These are phyloP conservation scores for Puccinellia tenuiflora DNA, from an alignment of 176 grass and related monocot species.

Conservation along the genomic window DNA sequence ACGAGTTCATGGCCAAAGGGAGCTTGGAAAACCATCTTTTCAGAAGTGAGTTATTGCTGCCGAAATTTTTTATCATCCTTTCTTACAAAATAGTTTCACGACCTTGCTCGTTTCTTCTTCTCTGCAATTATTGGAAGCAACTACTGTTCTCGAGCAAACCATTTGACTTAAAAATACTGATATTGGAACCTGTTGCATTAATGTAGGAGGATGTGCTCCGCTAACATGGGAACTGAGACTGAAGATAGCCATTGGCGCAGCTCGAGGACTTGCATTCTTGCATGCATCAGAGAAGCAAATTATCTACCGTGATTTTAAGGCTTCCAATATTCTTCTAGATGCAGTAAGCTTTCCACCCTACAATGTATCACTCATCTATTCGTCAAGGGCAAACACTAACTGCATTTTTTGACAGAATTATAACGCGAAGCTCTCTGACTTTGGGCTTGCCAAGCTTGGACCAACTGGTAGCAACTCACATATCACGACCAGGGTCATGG, in stretches of 20 bases:
- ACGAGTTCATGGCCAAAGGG: constrained; percentile 82
- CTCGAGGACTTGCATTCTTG: constrained; percentile 67
- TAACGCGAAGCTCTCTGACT: constrained; percentile 84
- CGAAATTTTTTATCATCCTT: not conserved
- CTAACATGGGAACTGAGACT: constrained; percentile 59
- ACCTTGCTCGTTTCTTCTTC: not conserved
- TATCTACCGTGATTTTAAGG: constrained; percentile 76
- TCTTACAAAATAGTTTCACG: not conserved
- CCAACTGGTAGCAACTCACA: constrained; percentile 69
- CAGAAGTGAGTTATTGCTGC: constrained; percentile 51
- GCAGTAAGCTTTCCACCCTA: constrained; percentile 37
- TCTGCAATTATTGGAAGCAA: not conserved
- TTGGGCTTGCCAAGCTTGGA: constrained; percentile 88
- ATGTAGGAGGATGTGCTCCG: constrained; percentile 42
- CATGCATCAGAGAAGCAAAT: constrained; percentile 79
- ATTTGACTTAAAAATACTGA: constrained; percentile 5
- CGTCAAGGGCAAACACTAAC: not conserved
- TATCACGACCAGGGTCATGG: constrained; percentile 88
- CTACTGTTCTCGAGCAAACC: not conserved
- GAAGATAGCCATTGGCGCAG: constrained; percentile 63
- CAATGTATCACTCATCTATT: not conserved
- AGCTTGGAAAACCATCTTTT: constrained; percentile 97
- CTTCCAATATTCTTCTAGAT: constrained; percentile 70
- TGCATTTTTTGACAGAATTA: constrained; percentile 40
- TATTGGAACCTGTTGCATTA: not conserved